Base-by-base conservation (phyloP, 2,329 filamentous ascomycete genomes). In the Bipolaris gigantea region DNA sequence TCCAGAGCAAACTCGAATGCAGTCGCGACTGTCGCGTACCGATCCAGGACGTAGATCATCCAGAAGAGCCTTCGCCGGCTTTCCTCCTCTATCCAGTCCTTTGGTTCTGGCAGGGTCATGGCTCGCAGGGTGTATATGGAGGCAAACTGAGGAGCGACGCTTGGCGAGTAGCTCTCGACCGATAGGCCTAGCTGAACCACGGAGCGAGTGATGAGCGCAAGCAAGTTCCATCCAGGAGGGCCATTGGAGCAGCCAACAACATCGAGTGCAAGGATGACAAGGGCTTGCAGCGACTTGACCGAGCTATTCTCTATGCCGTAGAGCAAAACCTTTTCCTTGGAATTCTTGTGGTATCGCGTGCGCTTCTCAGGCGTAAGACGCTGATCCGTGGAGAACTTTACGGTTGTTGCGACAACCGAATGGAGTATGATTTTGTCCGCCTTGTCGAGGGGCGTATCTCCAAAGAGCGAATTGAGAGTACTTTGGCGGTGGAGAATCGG, bases 1-100 rank as follows among this genome's bases (percentile, higher is more conserved):
- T 93, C 88, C 16, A 97, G 77, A 0, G 90, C 90, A 70, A 96
- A 96, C 64, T 96, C 91, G 63, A 96, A 96, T 0, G 92, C 91
- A 0, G 92, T 96, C 0, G 91, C 88, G 51, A 96, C 87, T 0
- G 92, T 96, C 0, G 91, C 91, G 69, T 96, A 96, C 45, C 92
- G 83, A 71, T 97, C 92, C 5, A 97, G 81, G 11, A 96, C 77
- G 69, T 96, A 97, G 10, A 96, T 87, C 86, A 95, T 93, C 92
- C 92, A 97, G 73, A 97, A 96, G 1, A 96, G 79, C 23, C 92
- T 82, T 25, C 92, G 83, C 25, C 92, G 81, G 38, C 89, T 89
- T 73, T 97, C 92, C 57, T 96, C 92, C 70, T 96, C 92, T 51
- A 96, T 88, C 73, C 92, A 96, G 57, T 91, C 89, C 46, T 85